phyloP scores from a whole-genome alignment of 2,329 filamentous ascomycete species.

The Botrytis galanthina region DNA sequence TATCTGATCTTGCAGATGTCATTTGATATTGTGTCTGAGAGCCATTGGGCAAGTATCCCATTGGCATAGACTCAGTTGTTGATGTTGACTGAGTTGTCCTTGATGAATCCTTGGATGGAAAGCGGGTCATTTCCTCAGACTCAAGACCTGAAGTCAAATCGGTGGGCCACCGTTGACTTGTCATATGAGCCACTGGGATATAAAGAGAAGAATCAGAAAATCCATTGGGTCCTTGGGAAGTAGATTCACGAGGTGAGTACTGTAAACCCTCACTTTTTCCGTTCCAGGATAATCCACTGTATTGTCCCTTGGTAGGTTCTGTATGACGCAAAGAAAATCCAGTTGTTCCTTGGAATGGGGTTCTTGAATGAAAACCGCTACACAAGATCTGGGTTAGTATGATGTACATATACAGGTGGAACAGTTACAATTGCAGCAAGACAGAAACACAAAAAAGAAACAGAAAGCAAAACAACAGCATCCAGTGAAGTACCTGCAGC shows the following conservation, averaged over 20 bases:
- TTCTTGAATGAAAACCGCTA: conserved; percentile 35
- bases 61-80: conserved; percentile 33
- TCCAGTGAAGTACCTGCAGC: conserved; percentile 26
- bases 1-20: conserved; percentile 37
- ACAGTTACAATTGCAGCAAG: conserved; percentile 23
- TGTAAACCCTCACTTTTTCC: conserved; percentile 37
- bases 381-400: conserved; percentile 38
- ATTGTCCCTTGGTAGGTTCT: conserved; percentile 38
- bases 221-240: conserved; percentile 33
- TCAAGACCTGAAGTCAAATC: conserved; percentile 31
- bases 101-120: conserved; percentile 36
- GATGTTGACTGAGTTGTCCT: conserved; percentile 30
- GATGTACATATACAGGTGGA: conserved; percentile 34
- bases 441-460: conserved; percentile 1
- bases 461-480: conserved; percentile 26
- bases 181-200: conserved; percentile 30
- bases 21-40: conserved; percentile 37
- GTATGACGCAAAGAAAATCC: conserved; percentile 38
- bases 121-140: conserved; percentile 34
- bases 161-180: conserved; percentile 32
- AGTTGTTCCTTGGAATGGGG: conserved; percentile 31
- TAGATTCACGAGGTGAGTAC: conserved; percentile 36
- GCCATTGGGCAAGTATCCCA: conserved; percentile 32
- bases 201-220: conserved; percentile 34
- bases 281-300: conserved; percentile 37